Base-by-base conservation (phyloP, 148 eudicot species). In the Camellia granthamiana region DNA sequence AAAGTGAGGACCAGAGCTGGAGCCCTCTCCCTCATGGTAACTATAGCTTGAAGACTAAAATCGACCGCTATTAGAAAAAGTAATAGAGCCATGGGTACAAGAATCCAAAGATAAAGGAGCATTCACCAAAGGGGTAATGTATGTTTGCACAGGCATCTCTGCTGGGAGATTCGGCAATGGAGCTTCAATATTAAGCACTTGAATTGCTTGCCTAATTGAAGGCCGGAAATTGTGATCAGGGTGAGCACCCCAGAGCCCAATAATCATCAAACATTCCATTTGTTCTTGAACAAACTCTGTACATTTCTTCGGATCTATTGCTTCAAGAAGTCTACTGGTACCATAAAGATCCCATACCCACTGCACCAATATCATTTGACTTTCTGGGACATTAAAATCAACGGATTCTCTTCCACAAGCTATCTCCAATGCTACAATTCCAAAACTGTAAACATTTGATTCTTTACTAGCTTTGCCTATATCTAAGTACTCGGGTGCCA, bases 261-360 rank as follows among this genome's bases (percentile, higher is more conserved):
- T 79, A 14, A 75, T 47, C 51, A 47, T 47, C 51, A 47, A 47
- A 6, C 1, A 1, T 47, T 47, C 78, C 64, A 82, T 78, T 65
- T 82, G 78, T 64, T 52, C 14, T 62, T 63, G 74, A 16, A 64
- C 23, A 43, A 43, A 82, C 14, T 62, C 73, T 54, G 52, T 11
- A 42, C 73, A 14, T 3, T 72, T 47, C 52, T 47, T 43, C 15
- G 78, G 78, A 54, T 78, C 80, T 6, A 19, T 51, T 7, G 80
- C 80, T 21, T 78, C 51, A 52, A 78, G n/a, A 43, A 82, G 67
- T 19, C 8, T 59, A 13, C 84, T 78, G 0, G 12, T 65, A 4
- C 84, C 84, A 16, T 82, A 78, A 23, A 82, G 81, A 0, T 46
- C 56, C 84, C 84, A 82, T 2, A 78, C 84, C 81, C 81, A 73